Base-by-base conservation (phyloP, 441 rosid species). In the Populus hybrid region DNA sequence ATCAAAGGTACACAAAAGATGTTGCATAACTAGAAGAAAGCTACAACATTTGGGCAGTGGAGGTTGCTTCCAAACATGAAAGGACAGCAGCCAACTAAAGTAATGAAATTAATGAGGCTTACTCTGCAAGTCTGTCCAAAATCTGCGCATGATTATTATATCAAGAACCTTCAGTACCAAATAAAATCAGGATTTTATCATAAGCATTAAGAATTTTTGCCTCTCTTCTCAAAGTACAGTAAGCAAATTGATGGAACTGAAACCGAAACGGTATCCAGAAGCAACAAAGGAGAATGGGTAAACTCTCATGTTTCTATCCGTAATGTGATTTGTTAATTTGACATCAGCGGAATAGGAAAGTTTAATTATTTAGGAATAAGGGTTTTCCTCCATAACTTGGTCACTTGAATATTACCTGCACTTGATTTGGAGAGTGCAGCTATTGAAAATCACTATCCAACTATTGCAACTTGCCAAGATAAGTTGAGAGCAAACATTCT, bases 41-140 rank as follows among this genome's bases (percentile, higher is more conserved):
- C 24, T 20, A 56, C 28, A 75, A 45, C 7, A 45, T 31, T 65
- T 42, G 33, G 67, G 64, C n/a, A 66, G 69, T 71, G 50, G 74
- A 12, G 56, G 20, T 26, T 69, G 12, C 53, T 36, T 11, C 64
- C 29, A 42, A 31, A 65, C 31, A 66, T 40, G 63, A 16, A 61
- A 68, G 35, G 71, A 69, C 33, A 42, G 56, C 40, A 72, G 29
- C 10, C 53, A 38, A 24, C 40, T 28, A 53, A 36, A 66, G 68
- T 31, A 72, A 67, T 18, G 75, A 50, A 72, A 72, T 23, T 26
- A 40, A 77, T 28, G 79, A 29, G 21, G 64, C 14, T 71, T 50
- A 63, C 33, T 71, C 31, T 1, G 69, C 45, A n/a, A 31, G 14
- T 45, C 33, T 74, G 69, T 28, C 59, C 31, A 40, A 31, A 5